phyloP scores from a whole-genome alignment of 2,329 filamentous ascomycete genomes.

The Ophiocordyceps polyrhachis-furcata region DNA sequence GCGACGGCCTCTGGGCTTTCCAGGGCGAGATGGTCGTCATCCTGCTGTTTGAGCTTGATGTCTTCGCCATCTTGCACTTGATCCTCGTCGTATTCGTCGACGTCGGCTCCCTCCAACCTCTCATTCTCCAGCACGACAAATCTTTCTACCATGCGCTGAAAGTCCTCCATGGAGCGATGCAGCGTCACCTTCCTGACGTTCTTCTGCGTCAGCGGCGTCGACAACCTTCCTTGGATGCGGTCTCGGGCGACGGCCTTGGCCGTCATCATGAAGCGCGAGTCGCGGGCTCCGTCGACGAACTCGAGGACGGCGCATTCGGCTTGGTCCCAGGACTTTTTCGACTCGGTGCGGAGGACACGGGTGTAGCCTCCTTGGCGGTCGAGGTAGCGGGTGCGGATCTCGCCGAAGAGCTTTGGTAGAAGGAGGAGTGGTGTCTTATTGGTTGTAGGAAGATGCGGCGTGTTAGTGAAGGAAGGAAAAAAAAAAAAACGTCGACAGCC shows the following conservation, averaged over 20 bases:
- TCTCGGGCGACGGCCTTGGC: conserved; percentile 63
- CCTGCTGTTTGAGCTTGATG: neutral
- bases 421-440: conserved; percentile 45
- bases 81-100: neutral
- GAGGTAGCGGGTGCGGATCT: conserved; percentile 62
- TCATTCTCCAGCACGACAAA: conserved; percentile 10
- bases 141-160: conserved; percentile 44
- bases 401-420: conserved; percentile 75
- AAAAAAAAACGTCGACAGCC: neutral
- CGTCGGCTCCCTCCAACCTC: conserved; percentile 1
- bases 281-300: conserved; percentile 82
- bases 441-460: too few relatives aligned
- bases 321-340: conserved; percentile 67
- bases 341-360: conserved; percentile 79
- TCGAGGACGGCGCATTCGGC: conserved; percentile 81
- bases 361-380: conserved; percentile 81
- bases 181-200: conserved; percentile 81
- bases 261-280: conserved; percentile 89
- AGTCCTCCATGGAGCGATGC: conserved; percentile 45
- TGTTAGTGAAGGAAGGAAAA: neutral
- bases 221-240: conserved; percentile 30
- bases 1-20: conserved; percentile 6
- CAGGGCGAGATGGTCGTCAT: neutral
- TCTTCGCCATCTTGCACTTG: neutral
- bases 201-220: conserved; percentile 53